Base-by-base conservation (phyloP, 2,329 filamentous ascomycete genomes). In the Neofusicoccum umdonicola region DNA sequence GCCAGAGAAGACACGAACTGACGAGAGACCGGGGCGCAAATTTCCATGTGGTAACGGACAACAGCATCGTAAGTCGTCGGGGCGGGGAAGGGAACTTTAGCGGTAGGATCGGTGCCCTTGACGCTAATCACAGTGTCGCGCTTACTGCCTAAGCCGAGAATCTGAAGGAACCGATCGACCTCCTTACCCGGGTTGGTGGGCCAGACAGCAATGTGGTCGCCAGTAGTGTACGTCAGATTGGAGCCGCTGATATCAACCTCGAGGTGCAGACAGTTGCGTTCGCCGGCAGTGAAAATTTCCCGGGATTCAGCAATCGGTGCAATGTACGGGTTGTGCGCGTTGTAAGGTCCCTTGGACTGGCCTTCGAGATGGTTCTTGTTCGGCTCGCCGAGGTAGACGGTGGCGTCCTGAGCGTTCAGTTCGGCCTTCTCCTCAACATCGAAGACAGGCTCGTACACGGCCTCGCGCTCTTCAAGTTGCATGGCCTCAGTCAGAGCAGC, bases 181-280 rank as follows among this genome's bases (percentile, higher is more conserved):
- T 98, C 94, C 68, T 87, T 88, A 65, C 95, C 95, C 65, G 95
- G 84, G 78, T 99, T 99, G 58, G 92, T 97, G 42, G 96, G 95
- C 96, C 96, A 99, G 72, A 99, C 81, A 47, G 95, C 95, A 74
- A 99, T 91, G 78, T 99, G 96, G 76, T 99, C 96, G 76, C 95
- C 95, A 61, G 95, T 99, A 72, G 96, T 92, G 82, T 99, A 99
- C 50, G 86, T 88, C 68, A 99, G 83, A 77, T 96, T 96, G 62
- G 93, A 97, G 71, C 88, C 91, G 72, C 89, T 90, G 71, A 99
- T 87, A 75, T 96, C 92, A 68, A 99, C 88, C 78, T 99, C 96
- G 86, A 98, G 88, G 79, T 99, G 96, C 69, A 99, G 83, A 76
- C 95, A 99, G 83, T 98, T 97, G 67, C 96, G 87, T 74, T 93